Conservation (phyloP, 2,329 filamentous ascomycete genomes). For the Exophiala sideris region DNA sequence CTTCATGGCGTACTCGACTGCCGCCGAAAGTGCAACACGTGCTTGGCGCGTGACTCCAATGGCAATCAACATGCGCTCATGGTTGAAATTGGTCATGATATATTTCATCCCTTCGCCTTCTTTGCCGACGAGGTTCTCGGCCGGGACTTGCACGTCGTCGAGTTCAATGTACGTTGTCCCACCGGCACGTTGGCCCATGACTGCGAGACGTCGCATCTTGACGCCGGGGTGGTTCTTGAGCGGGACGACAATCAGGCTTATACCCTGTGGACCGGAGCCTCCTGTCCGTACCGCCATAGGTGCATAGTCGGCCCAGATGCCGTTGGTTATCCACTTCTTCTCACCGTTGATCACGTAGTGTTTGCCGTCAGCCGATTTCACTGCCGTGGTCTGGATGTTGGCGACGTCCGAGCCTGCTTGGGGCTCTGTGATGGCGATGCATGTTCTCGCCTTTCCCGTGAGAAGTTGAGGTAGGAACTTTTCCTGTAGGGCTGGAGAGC, state of each 20-base stretch:
- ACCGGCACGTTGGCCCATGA: slow-evolving; percentile 59
- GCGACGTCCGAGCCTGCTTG: slow-evolving; percentile 71
- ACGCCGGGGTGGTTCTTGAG: slow-evolving; percentile 64
- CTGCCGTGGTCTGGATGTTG: slow-evolving; percentile 65
- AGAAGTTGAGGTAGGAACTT: slow-evolving; percentile 65
- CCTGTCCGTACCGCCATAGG: slow-evolving; percentile 70
- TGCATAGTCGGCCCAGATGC: slow-evolving; percentile 65
- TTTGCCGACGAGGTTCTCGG: slow-evolving; percentile 65
- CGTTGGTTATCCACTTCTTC: slow-evolving; percentile 79
- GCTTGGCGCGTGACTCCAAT: slow-evolving; percentile 62
- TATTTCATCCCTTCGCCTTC: slow-evolving; percentile 72
- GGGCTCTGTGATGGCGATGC: slow-evolving; percentile 76
- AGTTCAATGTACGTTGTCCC: slow-evolving; percentile 74
- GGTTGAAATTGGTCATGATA: slow-evolving; percentile 77
- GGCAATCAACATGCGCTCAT: slow-evolving; percentile 67
- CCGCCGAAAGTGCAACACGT: slow-evolving; percentile 57
- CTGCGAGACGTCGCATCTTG: slow-evolving; percentile 62
- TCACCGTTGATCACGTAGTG: slow-evolving; percentile 69
- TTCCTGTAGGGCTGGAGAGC: slow-evolving; percentile 58
- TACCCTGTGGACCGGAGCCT: slow-evolving; percentile 57
- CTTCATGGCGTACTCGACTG: slow-evolving; percentile 62
- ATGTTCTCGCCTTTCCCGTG: slow-evolving; percentile 61
- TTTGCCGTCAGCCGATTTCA: slow-evolving; percentile 59
- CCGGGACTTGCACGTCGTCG: slow-evolving; percentile 69
- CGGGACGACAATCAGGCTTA: slow-evolving; percentile 66